Conservation (phyloP, 345 rosid species). For the Gossypium herbaceum region DNA sequence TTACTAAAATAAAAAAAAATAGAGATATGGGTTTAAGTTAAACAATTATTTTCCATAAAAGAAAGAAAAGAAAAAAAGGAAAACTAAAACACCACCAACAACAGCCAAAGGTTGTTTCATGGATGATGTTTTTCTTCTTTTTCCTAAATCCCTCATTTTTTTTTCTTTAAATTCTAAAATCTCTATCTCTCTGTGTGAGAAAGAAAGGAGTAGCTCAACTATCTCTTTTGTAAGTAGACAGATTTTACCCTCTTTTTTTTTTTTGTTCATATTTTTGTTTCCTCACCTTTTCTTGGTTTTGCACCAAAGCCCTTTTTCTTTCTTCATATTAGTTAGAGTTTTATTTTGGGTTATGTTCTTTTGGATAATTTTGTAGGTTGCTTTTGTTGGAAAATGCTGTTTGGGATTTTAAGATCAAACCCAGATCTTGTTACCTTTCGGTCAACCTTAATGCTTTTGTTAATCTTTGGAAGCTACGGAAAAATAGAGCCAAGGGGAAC, state of each 20-base stretch:
- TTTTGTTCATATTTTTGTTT: no score
- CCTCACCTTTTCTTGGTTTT: not conserved
- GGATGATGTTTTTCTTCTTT: no score
- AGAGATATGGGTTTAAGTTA: not conserved
- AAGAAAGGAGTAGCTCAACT: no score
- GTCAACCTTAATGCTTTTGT: conserved; percentile 23
- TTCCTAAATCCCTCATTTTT: no score
- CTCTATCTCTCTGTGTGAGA: no score
- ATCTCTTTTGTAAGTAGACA: no score
- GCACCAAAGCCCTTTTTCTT: not conserved
- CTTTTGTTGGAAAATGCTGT: conserved; percentile 22
- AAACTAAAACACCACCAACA: not conserved
- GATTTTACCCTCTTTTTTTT: no score
- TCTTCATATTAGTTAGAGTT: conserved; percentile 2
- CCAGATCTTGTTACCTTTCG: conserved; percentile 37
- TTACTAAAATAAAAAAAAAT: not conserved
- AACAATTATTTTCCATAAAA: not conserved
- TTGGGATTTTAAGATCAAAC: conserved; percentile 31
- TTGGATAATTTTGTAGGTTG: conserved; percentile 18
- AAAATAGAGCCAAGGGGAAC: conserved; percentile 9
- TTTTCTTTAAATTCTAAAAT: no score
- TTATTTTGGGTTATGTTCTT: conserved; percentile 9
- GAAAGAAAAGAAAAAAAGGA: no score
- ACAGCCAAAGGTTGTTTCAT: not conserved
- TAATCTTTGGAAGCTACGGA: conserved; percentile 22